Conservation (phyloP, 2,329 filamentous ascomycete species). For the Alternaria postmessia region DNA sequence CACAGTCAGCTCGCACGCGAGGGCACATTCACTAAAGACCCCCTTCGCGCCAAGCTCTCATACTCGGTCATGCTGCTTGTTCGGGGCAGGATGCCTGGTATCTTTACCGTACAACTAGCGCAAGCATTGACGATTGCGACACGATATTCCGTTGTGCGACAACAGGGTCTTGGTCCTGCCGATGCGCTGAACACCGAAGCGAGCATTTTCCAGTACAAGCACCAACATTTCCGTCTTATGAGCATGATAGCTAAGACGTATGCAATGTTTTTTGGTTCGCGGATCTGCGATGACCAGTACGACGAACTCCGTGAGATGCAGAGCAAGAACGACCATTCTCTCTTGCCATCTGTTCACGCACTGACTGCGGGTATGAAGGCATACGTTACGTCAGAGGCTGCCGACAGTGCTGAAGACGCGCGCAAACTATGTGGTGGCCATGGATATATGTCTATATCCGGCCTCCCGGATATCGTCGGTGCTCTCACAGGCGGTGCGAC, state of each 20-base stretch:
- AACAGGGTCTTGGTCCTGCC: slow-evolving; percentile 43
- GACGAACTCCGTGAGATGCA: slow-evolving; percentile 11
- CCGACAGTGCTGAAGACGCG: slow-evolving; percentile 53
- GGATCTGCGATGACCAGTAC: slow-evolving; percentile 9
- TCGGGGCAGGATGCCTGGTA: slow-evolving; percentile 52
- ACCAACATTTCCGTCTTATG: slow-evolving; percentile 28
- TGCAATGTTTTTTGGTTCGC: slow-evolving; percentile 27
- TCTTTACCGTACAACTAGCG: slow-evolving; percentile 59
- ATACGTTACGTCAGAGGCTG: slow-evolving; percentile 58
- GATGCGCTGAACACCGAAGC: slow-evolving; percentile 9
- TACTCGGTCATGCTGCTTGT: slow-evolving; percentile 59
- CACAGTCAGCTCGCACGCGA: slow-evolving; percentile 56
- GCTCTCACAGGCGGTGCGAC: slow-evolving; percentile 38
- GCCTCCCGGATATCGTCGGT: slow-evolving; percentile 43
- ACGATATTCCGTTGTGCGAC: slow-evolving; percentile 57
- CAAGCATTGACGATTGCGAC: slow-evolving; percentile 61
- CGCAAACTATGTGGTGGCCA: slow-evolving; percentile 52
- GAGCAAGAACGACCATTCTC: slow-evolving; percentile 6
- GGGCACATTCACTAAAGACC: slow-evolving; percentile 54
- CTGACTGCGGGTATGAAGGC: slow-evolving; percentile 52
- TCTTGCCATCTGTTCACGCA: slow-evolving; percentile 45
- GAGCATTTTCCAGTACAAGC: slow-evolving; percentile 23
- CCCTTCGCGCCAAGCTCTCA: slow-evolving; percentile 54
- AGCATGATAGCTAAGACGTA: slow-evolving; percentile 24
- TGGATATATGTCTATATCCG: slow-evolving; percentile 48